Percentiles rank a stretch among this genome's conserved stretches.
Conservation (phyloP, 1,284 basidiomycete species). For the Apiotrichum laibachii region DNA sequence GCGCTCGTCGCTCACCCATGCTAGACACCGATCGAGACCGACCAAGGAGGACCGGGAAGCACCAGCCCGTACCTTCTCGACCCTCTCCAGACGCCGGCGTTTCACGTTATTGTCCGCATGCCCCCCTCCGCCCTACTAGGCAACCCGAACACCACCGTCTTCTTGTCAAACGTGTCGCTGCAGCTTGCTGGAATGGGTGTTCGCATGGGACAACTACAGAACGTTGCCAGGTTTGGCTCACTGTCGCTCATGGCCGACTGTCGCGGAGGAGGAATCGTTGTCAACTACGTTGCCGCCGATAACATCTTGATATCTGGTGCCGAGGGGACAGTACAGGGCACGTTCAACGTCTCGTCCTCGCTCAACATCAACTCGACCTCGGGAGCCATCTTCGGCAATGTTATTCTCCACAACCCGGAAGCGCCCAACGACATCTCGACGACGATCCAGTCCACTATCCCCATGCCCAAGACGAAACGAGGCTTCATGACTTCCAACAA, state of each 20-base stretch:
- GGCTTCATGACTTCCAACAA: not conserved
- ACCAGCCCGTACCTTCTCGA: slow-evolving; percentile 29
- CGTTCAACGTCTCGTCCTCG: slow-evolving; percentile 44
- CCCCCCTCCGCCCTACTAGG: slow-evolving; percentile 30
- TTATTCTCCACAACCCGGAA: slow-evolving; percentile 40
- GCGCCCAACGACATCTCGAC: slow-evolving; percentile 18
- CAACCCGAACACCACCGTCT: slow-evolving; percentile 12
- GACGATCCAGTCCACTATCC: slow-evolving; percentile 15
- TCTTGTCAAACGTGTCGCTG: slow-evolving; percentile 28
- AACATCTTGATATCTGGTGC: slow-evolving; percentile 31
- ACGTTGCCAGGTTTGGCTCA: slow-evolving; percentile 34
- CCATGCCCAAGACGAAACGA: slow-evolving; percentile 5
- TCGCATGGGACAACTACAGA: slow-evolving; percentile 39
- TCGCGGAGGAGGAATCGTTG: slow-evolving; percentile 37
- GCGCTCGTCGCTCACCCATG: slow-evolving; percentile 7
- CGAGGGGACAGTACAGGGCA: slow-evolving; percentile 41
- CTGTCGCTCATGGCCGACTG: slow-evolving; percentile 26
- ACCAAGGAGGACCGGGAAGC: slow-evolving; percentile 25
- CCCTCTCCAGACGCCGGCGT: slow-evolving; percentile 33
- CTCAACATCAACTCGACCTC: slow-evolving; percentile 44
- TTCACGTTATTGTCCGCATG: slow-evolving; percentile 41
- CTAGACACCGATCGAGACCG: slow-evolving; percentile 36
- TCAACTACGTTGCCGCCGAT: slow-evolving; percentile 34
- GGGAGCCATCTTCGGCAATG: slow-evolving; percentile 38
- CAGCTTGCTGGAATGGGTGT: slow-evolving; percentile 43